phyloP scores from a whole-genome alignment of 148 eudicot species.

The Vaccinium darrowii region DNA sequence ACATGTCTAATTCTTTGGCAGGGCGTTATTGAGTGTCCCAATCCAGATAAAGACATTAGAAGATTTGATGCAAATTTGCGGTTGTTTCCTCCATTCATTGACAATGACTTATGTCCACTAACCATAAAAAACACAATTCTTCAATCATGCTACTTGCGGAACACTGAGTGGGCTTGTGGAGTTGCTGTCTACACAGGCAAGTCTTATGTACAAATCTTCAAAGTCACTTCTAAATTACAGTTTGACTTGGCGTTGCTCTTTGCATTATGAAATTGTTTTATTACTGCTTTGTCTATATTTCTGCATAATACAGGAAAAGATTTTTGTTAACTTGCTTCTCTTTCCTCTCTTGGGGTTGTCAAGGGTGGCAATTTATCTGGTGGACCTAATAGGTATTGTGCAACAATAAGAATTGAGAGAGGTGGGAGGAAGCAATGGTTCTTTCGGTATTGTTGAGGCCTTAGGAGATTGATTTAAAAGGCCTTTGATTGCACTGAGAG shows the following conservation, averaged over 20 bases:
- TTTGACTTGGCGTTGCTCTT: not conserved
- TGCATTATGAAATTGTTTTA: not conserved
- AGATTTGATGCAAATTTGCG: slow-evolving; percentile 96
- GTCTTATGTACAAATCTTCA: slow-evolving; percentile 17
- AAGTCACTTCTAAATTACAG: not conserved
- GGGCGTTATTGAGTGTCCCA: slow-evolving; percentile 97
- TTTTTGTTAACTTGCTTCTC: not conserved
- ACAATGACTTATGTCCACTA: slow-evolving; percentile 88
- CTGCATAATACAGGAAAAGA: not conserved
- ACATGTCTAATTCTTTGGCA: slow-evolving; percentile 28
- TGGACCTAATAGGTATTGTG: not conserved
- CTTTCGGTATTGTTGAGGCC: not conserved
- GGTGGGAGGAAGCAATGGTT: slow-evolving; percentile 11
- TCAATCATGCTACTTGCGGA: slow-evolving; percentile 96
- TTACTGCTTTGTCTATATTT: not conserved
- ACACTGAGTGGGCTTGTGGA: slow-evolving; percentile 99
- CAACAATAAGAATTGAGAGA: slow-evolving; percentile 5
- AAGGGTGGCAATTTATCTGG: not conserved
- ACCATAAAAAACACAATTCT: slow-evolving; percentile 93
- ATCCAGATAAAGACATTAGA: slow-evolving; percentile 87
- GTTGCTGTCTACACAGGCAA: slow-evolving; percentile 95
- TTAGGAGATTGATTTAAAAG: too few relatives aligned
- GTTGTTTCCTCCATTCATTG: slow-evolving; percentile 95
- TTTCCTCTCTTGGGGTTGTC: not conserved
- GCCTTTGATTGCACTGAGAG: too few relatives aligned